Base-by-base conservation (phyloP, 257 asterid genomes). In the Osmanthus fragrans region DNA sequence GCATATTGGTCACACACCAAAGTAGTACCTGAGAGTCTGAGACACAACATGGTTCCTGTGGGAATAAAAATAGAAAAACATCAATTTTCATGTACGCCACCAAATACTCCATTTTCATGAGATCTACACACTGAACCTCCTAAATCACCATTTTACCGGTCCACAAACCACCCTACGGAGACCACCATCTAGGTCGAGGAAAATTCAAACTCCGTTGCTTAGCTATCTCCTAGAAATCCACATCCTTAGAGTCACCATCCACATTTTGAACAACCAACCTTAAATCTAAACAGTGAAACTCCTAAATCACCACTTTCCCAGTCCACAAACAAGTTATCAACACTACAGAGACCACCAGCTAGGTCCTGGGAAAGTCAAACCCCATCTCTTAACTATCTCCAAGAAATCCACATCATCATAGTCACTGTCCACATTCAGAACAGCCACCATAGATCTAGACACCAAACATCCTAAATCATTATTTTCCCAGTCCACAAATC, bases 321-420 rank as follows among this genome's bases (percentile, higher is more conserved):
- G 0, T 49, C 21, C 60, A 16, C 60, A 49, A 49, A 13, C 60
- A 40, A 40, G 49, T 40, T 12, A 40, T 12, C 49, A 40, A 40
- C 49, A 40, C 49, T 11, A 40, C 49, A 40, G 49, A 40, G 16
- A 40, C 89, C 42, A 84, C 86, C 85, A 83, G 77, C 91, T 76
- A 49, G 85, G 77, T 66, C n/a, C 74, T 0, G 87, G 84, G 80
- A 87, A 78, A 25, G 19, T 64, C 73, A 78, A 7, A 16, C 89
- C 89, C 27, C 40, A 70, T 67, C 37, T 77, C 85, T 80, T 74
- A 34, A 84, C 86, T 8, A 75, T 80, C 79, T 65, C 83, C 15
- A 87, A 16, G 39, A 73, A 80, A 82, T 83, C 85, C 30, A 19
- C 82, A 42, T 73, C 73, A 29, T 76, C 82, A 67, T 10, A 49